Base-by-base conservation (phyloP, 352 stramenopile genomes). In the Phytophthora pini region DNA sequence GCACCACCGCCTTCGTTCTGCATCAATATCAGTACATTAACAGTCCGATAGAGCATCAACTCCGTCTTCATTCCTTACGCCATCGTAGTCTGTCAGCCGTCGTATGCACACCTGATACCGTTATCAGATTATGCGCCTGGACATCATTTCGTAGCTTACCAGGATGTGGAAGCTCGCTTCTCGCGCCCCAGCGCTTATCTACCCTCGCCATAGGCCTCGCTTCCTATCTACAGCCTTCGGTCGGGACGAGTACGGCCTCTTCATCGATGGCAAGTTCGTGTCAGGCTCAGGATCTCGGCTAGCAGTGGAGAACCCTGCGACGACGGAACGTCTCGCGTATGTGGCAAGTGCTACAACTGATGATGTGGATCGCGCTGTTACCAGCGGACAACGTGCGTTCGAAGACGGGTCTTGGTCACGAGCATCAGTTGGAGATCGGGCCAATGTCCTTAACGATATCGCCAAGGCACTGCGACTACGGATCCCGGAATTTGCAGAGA, bases 231-330 rank as follows among this genome's bases (percentile, higher is more conserved):
- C 27, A 24, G 66, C 52, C 31, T 82, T 83, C 46, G 31, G 38
- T n/a, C 66, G 60, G 13, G 55, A 68, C 8, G 61, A 77, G 52
- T 82, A 84, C 55, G 74, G 72, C 3, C 74, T 84, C 32, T 84
- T 86, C 50, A 76, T 86, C 54, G 61, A 80, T 45, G 77, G 77
- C 0, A 40, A 63, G 52, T 70, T 77, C 48, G 50, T 80, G 36
- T 22, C 65, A 22, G 59, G 71, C 2, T 81, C 76, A 34, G 57
- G 55, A 17, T 20, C 65, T 22, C 57, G 55, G 2, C 46, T 88
- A 27, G 49, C 15, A 6, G 70, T 88, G 17, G 78, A 84, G 67
- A 87, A 86, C 57, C 80, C 80, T 10, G 76, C 76, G 43, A 88
- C 80, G 10, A 82, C 65, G 9, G 60, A 80, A 58, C 52, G 45